A percentile compares a stretch with the other conserved stretches of the same genome.
Evolutionary conservation across 2,329 filamentous ascomycete genomes (phyloP).

Genomic region (Cytospora piceae): DNA sequence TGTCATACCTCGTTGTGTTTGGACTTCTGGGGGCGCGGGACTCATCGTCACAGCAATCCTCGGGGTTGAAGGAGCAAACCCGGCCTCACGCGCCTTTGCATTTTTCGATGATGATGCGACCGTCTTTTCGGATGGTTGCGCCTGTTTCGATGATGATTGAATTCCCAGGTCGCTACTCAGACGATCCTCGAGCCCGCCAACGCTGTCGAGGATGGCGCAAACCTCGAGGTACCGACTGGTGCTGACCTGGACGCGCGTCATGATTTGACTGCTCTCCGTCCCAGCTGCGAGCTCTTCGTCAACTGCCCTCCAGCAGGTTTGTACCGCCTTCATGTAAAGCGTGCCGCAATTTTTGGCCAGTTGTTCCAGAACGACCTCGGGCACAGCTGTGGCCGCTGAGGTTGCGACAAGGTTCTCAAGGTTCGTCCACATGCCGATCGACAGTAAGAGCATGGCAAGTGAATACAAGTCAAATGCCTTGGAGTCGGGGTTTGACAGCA

Average conservation of each 20-base stretch:
- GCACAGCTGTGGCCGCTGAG: conserved; percentile 54
- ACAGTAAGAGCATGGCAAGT: conserved; percentile 72
- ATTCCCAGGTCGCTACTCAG: conserved; percentile 51
- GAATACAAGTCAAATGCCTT: conserved; percentile 72
- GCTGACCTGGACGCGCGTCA: conserved; percentile 57
- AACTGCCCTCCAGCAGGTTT: conserved; percentile 72
- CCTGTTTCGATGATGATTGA: conserved; percentile 18
- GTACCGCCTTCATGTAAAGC: conserved; percentile 75
- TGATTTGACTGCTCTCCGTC: conserved; percentile 53
- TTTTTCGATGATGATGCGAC: conserved; percentile 26
- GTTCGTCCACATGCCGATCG: conserved; percentile 76
- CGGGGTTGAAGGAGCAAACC: conserved; percentile 11
- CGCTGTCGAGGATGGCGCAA: conserved; percentile 64
- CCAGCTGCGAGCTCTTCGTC: conserved; percentile 61
- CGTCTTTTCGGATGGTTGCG: conserved; percentile 16
- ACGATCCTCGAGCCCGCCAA: conserved; percentile 59
- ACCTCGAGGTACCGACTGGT: conserved; percentile 63
- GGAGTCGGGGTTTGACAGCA: conserved; percentile 55
- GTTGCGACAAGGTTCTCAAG: conserved; percentile 57
- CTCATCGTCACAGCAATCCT: neutral
- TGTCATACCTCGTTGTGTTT: conserved; percentile 28
- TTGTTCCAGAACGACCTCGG: conserved; percentile 64
- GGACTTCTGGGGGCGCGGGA: conserved; percentile 6
- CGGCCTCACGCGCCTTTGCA: conserved; percentile 29
- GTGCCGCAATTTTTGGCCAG: conserved; percentile 72